Conservation (phyloP, 1,284 basidiomycete genomes). For the Sporisorium graminicola region DNA sequence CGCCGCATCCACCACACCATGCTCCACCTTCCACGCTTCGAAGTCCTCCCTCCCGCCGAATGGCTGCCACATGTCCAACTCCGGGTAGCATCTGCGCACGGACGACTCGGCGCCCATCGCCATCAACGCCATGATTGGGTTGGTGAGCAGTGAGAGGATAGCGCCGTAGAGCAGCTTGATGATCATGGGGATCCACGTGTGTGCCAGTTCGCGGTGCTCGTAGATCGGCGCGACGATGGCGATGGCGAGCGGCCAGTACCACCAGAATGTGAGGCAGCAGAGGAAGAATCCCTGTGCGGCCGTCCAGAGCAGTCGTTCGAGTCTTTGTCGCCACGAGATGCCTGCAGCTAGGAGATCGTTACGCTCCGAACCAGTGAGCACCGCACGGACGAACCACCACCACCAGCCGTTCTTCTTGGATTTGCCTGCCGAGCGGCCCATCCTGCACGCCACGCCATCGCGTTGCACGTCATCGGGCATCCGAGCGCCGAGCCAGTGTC, state of each 20-base stretch:
- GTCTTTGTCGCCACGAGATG: constrained; percentile 52
- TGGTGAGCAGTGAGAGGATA: constrained; percentile 60
- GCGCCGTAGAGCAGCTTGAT: constrained; percentile 69
- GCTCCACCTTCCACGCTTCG: constrained; percentile 36
- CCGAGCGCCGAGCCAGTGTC: constrained; percentile 50
- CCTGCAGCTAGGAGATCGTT: constrained; percentile 56
- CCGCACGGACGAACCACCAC: constrained; percentile 60
- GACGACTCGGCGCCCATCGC: constrained; percentile 62
- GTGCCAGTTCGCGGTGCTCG: constrained; percentile 60
- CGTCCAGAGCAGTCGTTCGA: constrained; percentile 62
- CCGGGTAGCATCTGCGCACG: constrained; percentile 58
- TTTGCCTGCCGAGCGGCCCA: constrained; percentile 50
- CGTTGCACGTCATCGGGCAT: constrained; percentile 47
- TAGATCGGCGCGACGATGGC: constrained; percentile 67
- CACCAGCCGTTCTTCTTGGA: constrained; percentile 33
- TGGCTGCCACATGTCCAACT: constrained; percentile 43
- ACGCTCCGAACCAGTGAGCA: constrained; percentile 57
- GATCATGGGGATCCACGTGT: constrained; percentile 66
- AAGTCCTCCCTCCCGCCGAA: constrained; percentile 48
- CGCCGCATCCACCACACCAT: constrained; percentile 25
- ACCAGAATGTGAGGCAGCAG: constrained; percentile 60
- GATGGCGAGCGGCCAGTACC: constrained; percentile 67
- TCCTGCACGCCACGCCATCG: constrained; percentile 29
- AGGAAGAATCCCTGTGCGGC: constrained; percentile 61
- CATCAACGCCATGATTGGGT: constrained; percentile 67